These are phyloP conservation scores for Nevesoporus exiguus DNA, from an alignment of 768 basidiomycete genomes.

Conservation along the genomic window DNA sequence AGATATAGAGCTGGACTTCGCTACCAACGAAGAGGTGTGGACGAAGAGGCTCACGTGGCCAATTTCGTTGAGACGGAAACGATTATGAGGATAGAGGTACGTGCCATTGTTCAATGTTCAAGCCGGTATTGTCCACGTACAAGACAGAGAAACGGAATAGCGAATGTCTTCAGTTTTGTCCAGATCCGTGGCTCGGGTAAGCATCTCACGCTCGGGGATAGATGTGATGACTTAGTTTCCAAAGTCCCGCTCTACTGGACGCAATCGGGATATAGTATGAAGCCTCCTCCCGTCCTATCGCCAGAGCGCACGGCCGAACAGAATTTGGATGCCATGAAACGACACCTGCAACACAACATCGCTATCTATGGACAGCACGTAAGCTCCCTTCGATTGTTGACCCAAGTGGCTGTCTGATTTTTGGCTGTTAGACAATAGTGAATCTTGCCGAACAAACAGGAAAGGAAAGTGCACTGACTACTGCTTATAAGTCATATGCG, in stretches of 20 bases:
- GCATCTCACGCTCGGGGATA: background rate
- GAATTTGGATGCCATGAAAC: slow-evolving; percentile 62
- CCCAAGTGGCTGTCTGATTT: slow-evolving; percentile 3
- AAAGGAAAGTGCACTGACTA: slow-evolving; percentile 78
- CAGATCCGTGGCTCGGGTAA: slow-evolving; percentile 90
- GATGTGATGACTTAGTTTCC: slow-evolving; percentile 5
- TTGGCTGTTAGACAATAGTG: slow-evolving; percentile 57
- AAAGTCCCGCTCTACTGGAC: slow-evolving; percentile 92
- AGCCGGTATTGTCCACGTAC: background rate
- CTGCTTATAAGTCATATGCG: slow-evolving; percentile 71
- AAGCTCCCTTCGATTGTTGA: slow-evolving; percentile 20
- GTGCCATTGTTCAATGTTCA: slow-evolving; percentile 11
- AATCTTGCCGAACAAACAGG: slow-evolving; percentile 91
- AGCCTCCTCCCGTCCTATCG: slow-evolving; percentile 79
- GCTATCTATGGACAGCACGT: slow-evolving; percentile 79
- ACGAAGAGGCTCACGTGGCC: slow-evolving; percentile 89
- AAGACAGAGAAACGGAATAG: slow-evolving; percentile 63
- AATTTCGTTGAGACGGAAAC: slow-evolving; percentile 97
- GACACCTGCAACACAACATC: slow-evolving; percentile 68
- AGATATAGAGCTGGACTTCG: slow-evolving; percentile 88
- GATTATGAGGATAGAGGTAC: slow-evolving; percentile 76
- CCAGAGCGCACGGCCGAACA: slow-evolving; percentile 71
- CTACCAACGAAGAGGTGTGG: slow-evolving; percentile 92
- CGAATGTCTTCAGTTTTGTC: slow-evolving; percentile 83
- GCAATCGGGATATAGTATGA: slow-evolving; percentile 81